Conservation (phyloP, 768 basidiomycete species). For the Lactifluus pinguis region DNA sequence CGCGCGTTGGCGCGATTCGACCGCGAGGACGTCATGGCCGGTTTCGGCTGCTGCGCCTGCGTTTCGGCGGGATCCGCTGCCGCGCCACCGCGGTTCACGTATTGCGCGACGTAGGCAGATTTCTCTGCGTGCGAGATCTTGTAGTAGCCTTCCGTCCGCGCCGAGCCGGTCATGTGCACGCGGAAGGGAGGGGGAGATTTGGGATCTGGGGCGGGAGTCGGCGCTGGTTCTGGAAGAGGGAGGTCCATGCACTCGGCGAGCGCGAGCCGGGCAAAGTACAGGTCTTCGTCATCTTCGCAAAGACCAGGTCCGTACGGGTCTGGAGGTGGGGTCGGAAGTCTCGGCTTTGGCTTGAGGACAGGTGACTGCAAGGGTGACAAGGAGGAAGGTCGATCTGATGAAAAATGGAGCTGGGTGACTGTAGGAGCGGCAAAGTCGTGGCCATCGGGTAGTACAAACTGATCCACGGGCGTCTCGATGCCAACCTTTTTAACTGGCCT, state of each 20-base stretch:
- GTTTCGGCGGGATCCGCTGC: slow-evolving; percentile 35
- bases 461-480: slow-evolving; percentile 29
- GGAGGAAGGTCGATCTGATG: slow-evolving; percentile 36
- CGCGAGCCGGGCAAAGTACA: slow-evolving; percentile 66
- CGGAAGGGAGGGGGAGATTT: slow-evolving; percentile 48
- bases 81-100: slow-evolving; percentile 50
- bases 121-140: slow-evolving; percentile 90
- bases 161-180: slow-evolving; percentile 75
- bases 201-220: slow-evolving; percentile 26
- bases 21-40: slow-evolving; percentile 64
- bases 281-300: slow-evolving; percentile 83
- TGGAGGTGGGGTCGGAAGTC: slow-evolving; percentile 38
- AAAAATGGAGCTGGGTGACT: slow-evolving; percentile 42
- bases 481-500: slow-evolving; percentile 23
- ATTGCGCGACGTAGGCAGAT: slow-evolving; percentile 86
- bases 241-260: slow-evolving; percentile 32
- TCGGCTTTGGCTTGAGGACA: slow-evolving; percentile 27
- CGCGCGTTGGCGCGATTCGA: slow-evolving; percentile 91
- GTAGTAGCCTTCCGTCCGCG: slow-evolving; percentile 92
- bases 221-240: slow-evolving; percentile 22
- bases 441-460: slow-evolving; percentile 44
- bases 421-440: slow-evolving; percentile 41
- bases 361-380: slow-evolving; percentile 46
- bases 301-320: slow-evolving; percentile 49
- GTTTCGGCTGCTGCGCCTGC: slow-evolving; percentile 38